Percentiles rank a stretch among this genome's conserved stretches.
phyloP scores from a whole-genome alignment of 345 rosid genomes.

The Euphorbia pulcherrima region DNA sequence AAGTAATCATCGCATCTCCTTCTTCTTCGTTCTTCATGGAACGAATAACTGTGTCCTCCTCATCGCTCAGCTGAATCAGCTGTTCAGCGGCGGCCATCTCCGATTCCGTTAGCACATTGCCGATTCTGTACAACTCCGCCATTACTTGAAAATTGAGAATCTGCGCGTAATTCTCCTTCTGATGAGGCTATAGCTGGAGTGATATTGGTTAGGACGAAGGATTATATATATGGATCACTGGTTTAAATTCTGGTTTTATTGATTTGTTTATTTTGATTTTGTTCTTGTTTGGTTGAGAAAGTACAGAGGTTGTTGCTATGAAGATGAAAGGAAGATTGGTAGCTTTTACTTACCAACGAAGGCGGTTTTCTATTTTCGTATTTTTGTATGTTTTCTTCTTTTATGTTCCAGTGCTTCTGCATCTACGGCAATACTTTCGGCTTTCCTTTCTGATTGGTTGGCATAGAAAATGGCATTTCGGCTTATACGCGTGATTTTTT shows the following conservation, averaged over 20 bases:
- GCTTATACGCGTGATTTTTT: too few relatives aligned
- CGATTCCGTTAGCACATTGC: slow-evolving; percentile 17
- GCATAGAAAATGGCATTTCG: too few relatives aligned
- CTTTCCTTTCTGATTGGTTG: too few relatives aligned
- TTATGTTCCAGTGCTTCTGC: background rate
- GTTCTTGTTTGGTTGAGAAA: slow-evolving; percentile 12
- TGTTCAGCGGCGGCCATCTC: slow-evolving; percentile 39
- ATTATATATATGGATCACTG: too few relatives aligned
- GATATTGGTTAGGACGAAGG: too few relatives aligned
- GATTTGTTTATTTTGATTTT: too few relatives aligned
- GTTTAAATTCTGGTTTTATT: too few relatives aligned
- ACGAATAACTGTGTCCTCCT: slow-evolving; percentile 17
- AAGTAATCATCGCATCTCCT: slow-evolving; percentile 14
- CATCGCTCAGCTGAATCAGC: slow-evolving; percentile 42
- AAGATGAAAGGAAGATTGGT: slow-evolving; percentile 15
- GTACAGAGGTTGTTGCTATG: slow-evolving; percentile 29
- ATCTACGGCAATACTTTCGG: too few relatives aligned
- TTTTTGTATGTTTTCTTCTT: background rate
- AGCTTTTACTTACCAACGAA: too few relatives aligned
- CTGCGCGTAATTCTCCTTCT: too few relatives aligned
- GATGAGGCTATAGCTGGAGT: too few relatives aligned
- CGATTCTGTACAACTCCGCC: background rate
- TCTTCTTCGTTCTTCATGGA: background rate
- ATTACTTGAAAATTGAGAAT: too few relatives aligned
- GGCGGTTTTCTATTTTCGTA: background rate